Base-by-base conservation (phyloP, 2,329 filamentous ascomycete genomes). In the Mariannaea elegans region DNA sequence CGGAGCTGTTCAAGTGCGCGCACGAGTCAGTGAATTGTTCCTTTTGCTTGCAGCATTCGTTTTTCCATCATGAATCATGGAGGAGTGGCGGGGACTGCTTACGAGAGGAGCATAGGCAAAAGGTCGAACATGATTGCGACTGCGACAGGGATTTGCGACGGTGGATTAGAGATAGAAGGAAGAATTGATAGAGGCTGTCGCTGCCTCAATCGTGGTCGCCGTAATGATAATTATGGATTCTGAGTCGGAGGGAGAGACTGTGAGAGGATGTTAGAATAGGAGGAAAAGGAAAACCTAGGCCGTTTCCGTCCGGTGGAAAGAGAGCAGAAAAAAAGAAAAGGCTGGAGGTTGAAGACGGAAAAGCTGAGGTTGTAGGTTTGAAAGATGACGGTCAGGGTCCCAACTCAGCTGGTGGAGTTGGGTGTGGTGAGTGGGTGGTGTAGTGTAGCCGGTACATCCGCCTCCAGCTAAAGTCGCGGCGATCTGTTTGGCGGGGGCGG, bases 21-120 rank as follows among this genome's bases (percentile, higher is more conserved):
- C 14, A 7, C n/a, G 13, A 48, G 62, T 69, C 47, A 65, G 57
- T 47, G 24, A 46, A 24, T 3, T 3, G 13, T 13, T 41, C 8
- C 21, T 44, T 36, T 27, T 12, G 9, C 31, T 55, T 44, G 56
- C 23, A 34, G 27, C 38, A n/a, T 50, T 14, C 32, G 13, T 36
- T 38, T 48, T 8, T 23, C n/a, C 18, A 27, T 31, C 18, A 23
- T 57, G 23, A 38, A 36, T 13, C 46, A 49, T 55, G 23, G 56
- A 51, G 68, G 64, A 53, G 56, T 62, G 64, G 56, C 49, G 61
- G 56, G 59, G 41, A 66, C 48, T 27, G 32, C 90, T 81, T 81
- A 93, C 90, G 90, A 92, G 76, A 93, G 81, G 70, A 93, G 81
- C 78, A 92, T 90, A 70, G 91, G 87, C 70, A 93, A 85, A 69